A percentile compares a stretch with the other conserved stretches of the same genome.
Conservation (phyloP, 2,329 filamentous ascomycete genomes). For the Colletotrichum sp. region DNA sequence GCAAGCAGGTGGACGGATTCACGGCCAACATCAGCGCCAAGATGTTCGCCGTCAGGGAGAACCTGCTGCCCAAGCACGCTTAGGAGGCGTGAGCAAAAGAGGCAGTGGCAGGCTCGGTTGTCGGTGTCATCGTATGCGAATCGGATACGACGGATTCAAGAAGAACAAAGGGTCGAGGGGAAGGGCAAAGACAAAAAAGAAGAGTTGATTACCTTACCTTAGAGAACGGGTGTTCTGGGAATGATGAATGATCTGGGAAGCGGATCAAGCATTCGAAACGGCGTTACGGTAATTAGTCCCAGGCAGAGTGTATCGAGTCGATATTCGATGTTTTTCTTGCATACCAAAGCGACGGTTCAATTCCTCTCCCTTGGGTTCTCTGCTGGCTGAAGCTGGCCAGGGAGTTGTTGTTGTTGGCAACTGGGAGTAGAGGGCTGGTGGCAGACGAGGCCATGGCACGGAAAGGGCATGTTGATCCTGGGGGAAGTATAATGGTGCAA, state of each 20-base stretch:
- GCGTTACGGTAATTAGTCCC: conserved; percentile 25
- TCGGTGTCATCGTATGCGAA: background rate
- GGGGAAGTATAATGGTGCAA: background rate
- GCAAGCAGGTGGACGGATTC: conserved; percentile 95
- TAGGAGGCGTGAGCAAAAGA: background rate
- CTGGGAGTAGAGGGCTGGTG: background rate
- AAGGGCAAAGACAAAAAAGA: conserved; percentile 1
- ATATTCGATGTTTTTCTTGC: conserved; percentile 23
- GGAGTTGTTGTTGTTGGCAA: background rate
- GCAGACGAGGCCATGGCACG: background rate
- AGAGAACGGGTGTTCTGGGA: conserved; percentile 21
- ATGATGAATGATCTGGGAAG: conserved; percentile 25
- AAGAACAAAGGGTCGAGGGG: conserved; percentile 2
- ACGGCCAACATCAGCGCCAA: conserved; percentile 90
- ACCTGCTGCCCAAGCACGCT: conserved; percentile 62
- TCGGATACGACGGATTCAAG: background rate
- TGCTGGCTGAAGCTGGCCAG: background rate
- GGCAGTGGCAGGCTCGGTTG: background rate
- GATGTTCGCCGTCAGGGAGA: conserved; percentile 94
- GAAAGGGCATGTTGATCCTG: background rate
- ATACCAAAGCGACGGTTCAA: background rate
- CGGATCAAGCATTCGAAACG: conserved; percentile 26
- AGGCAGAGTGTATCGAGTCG: conserved; percentile 22
- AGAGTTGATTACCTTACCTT: conserved; percentile 12
- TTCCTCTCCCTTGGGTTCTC: background rate